Conservation (phyloP, 2,329 filamentous ascomycete genomes). For the Xylariaceae sp. region DNA sequence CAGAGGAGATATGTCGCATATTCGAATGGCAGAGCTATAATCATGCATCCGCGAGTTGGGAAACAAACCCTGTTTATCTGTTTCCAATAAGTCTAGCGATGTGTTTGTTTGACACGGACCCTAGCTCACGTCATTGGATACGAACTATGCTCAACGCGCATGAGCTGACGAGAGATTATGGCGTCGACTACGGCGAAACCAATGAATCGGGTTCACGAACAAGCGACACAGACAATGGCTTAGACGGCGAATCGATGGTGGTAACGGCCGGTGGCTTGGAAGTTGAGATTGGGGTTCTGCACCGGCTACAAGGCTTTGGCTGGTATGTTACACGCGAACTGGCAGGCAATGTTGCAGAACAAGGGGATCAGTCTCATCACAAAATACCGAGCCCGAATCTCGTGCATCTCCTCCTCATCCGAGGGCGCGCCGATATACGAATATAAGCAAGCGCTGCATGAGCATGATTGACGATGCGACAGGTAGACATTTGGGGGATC, state of each 20-base stretch:
- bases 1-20: not conserved
- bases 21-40: slow-evolving; percentile 4
- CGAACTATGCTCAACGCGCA: not conserved
- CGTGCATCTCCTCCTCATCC: slow-evolving; percentile 1
- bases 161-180: slow-evolving; percentile 1
- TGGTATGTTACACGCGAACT: slow-evolving; percentile 1
- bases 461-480: too few relatives aligned
- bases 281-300: not conserved
- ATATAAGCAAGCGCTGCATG: too few relatives aligned
- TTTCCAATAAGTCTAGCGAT: slow-evolving; percentile 3
- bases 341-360: not conserved
- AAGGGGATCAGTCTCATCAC: not conserved
- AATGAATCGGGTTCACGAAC: not conserved
- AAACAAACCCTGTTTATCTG: slow-evolving; percentile 5
- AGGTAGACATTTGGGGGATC: too few relatives aligned
- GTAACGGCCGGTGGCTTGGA: not conserved
- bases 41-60: not conserved
- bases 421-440: not conserved
- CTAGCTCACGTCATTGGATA: not conserved
- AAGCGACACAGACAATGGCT: too few relatives aligned
- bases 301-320: not conserved
- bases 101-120: slow-evolving; percentile 3
- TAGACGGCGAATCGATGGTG: too few relatives aligned
- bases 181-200: not conserved
- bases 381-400: not conserved